Evolutionary conservation across 495 filamentous ascomycete species (phyloP), one percentile per base, ranked within the genome.

Genomic region (Barbatosphaeria neglecta): DNA sequence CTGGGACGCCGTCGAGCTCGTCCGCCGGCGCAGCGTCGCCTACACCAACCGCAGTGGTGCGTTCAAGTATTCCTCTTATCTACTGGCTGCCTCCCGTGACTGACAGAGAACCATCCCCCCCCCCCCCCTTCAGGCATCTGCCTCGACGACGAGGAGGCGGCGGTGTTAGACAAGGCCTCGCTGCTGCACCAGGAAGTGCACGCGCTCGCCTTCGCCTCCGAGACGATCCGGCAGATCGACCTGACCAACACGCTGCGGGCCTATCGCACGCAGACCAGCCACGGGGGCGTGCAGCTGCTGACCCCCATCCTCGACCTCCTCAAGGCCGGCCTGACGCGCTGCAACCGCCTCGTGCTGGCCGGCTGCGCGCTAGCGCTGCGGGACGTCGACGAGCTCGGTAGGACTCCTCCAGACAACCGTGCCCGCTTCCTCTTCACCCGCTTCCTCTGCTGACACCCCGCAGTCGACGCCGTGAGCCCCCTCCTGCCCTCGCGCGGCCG

Each of bases 121-220:
- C n/a, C n/a, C n/a, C n/a, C n/a, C n/a, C 1, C 22, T 9, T 16
- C 25, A 65, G 62, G 59, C 22, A 22, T 61, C 15, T 46, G 50
- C 19, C 49, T 65, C 11, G 43, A 46, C n/a, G 37, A 51, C 4
- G 58, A 58, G 18, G 64, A 73, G 37, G 52, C 62, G 28, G 59
- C 66, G 22, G 46, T 63, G 18, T 53, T 72, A 38, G 52, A 61
- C 20, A 51, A 57, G 9, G 63, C 67, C 24, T 56, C 68, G 5
- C 49, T 72, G 1, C 50, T 73, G 17, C 63, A 66, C 28, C 69
- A 73, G 41, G 69, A 73, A 49, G 63, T 73, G 27, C 67, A 72
- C 35, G 66, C 69, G n/a, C 59, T 73, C 20, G 55, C 65, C 13
- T 65, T 68, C 40, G 63, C 66, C 47, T 66, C 69, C 0, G 66